These are phyloP conservation scores for Nicotiana rustica DNA, from an alignment of 305 asterid genomes.

Conservation along the genomic window DNA sequence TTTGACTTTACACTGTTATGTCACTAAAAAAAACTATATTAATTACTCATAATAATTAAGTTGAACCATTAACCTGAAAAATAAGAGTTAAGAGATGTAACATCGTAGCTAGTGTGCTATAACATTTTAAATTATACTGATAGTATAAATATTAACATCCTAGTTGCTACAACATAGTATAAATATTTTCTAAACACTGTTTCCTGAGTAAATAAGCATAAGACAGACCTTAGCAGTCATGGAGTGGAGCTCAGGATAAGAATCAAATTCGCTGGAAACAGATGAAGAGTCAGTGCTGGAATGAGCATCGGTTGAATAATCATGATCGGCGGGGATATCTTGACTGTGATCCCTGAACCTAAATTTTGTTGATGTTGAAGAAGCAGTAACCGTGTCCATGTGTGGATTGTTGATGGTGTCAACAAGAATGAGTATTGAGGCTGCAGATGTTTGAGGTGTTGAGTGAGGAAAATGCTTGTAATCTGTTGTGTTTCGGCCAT, in stretches of 20 bases:
- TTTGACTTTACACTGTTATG: not conserved
- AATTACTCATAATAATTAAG: not conserved
- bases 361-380: constrained; percentile 52
- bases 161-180: not conserved
- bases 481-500: too few relatives aligned
- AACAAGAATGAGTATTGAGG: not conserved
- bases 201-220: not conserved
- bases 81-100: not conserved
- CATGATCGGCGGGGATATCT: constrained; percentile 45
- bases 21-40: not conserved
- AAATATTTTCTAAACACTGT: not conserved
- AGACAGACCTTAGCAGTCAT: constrained; percentile 77
- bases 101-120: not conserved
- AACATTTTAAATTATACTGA: not conserved
- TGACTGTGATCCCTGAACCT: constrained; percentile 65
- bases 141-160: not conserved
- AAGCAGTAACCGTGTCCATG: constrained; percentile 49
- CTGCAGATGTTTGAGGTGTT: not conserved
- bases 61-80: not conserved
- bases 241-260: constrained; percentile 61
- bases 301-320: constrained; percentile 44
- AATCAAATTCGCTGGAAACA: constrained; percentile 50
- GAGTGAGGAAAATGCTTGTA: not conserved
- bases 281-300: constrained; percentile 56
- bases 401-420: not conserved